Percentiles rank a stretch among this genome's conserved stretches.
Evolutionary conservation across 305 asterid species (phyloP).

Genomic region (Fraxinus sp.): DNA sequence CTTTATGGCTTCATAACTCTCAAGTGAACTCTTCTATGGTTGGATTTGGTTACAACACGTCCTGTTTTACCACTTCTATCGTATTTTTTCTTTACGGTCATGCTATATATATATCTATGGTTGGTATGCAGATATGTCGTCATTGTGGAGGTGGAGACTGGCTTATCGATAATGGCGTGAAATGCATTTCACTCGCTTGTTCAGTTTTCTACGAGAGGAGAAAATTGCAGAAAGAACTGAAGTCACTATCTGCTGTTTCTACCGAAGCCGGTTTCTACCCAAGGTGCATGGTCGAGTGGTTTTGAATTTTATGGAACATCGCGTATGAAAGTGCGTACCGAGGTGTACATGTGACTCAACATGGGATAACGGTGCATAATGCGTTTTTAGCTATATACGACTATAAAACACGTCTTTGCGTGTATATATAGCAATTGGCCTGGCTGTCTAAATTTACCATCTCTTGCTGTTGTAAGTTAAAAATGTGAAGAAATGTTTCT

Average conservation of each 20-base stretch:
- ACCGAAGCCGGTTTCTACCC: constrained; percentile 67
- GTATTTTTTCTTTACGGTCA: not conserved
- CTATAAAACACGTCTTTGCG: not conserved
- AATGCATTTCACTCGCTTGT: constrained; percentile 86
- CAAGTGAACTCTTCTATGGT: not conserved
- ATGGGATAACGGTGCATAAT: not conserved
- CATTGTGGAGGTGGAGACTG: constrained; percentile 99
- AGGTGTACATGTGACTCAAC: not conserved
- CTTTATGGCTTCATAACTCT: not conserved
- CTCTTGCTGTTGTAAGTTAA: not conserved
- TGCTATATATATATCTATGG: not conserved
- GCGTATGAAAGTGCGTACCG: not conserved
- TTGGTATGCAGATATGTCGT: constrained; percentile 68
- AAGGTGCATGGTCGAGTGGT: constrained; percentile 79
- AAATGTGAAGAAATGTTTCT: not conserved
- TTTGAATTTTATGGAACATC: constrained; percentile 17
- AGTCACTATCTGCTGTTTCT: constrained; percentile 61
- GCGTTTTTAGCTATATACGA: not conserved
- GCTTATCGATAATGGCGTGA: constrained; percentile 76
- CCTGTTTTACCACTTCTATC: not conserved
- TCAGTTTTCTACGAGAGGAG: constrained; percentile 81
- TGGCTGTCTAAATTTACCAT: not conserved
- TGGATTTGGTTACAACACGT: not conserved
- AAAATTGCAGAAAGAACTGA: constrained; percentile 79
- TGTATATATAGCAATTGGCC: not conserved